phyloP scores from a whole-genome alignment of 2,329 filamentous ascomycete species.

The Raffaelea arxii region DNA sequence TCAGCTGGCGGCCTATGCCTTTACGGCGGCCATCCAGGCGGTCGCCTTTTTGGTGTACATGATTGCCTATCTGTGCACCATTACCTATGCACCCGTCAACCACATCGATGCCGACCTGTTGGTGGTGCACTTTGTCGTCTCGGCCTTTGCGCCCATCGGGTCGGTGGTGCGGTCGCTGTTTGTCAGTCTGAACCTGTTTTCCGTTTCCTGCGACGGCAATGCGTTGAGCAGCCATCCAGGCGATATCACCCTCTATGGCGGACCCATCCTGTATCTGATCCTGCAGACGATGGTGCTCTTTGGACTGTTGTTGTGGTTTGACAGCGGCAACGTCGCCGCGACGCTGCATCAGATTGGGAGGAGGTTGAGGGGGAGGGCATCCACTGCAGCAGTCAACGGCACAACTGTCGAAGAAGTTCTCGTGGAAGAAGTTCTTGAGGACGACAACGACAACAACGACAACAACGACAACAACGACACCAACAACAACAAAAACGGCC shows the following conservation, averaged over 20 bases:
- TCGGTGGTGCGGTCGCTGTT: slow-evolving; percentile 68
- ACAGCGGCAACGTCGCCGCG: slow-evolving; percentile 58
- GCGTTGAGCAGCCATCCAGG: slow-evolving; percentile 59
- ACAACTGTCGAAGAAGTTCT: slow-evolving; percentile 6
- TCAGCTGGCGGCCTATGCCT: slow-evolving; percentile 76
- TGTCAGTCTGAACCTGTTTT: slow-evolving; percentile 74
- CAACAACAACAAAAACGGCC: slow-evolving; percentile 41
- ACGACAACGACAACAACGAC: slow-evolving; percentile 5
- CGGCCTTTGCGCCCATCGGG: slow-evolving; percentile 64
- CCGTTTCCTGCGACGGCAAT: slow-evolving; percentile 60
- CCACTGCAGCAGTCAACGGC: slow-evolving; percentile 11
- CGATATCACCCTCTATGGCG: slow-evolving; percentile 65
- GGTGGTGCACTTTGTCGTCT: slow-evolving; percentile 66
- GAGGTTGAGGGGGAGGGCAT: too few species aligned
- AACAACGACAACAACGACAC: slow-evolving; percentile 34
- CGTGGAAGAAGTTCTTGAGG: slow-evolving; percentile 34
- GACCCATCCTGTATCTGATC: slow-evolving; percentile 74
- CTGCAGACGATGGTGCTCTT: slow-evolving; percentile 66
- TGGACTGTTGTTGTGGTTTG: slow-evolving; percentile 64
- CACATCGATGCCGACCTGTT: slow-evolving; percentile 58
- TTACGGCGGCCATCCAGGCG: slow-evolving; percentile 68
- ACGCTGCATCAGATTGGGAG: slow-evolving; percentile 28
- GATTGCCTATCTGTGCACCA: slow-evolving; percentile 59
- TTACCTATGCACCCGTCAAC: slow-evolving; percentile 65
- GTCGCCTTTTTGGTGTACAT: slow-evolving; percentile 62